Conservation (phyloP, 495 filamentous ascomycete species). For the Opeltia flavorubescens region DNA sequence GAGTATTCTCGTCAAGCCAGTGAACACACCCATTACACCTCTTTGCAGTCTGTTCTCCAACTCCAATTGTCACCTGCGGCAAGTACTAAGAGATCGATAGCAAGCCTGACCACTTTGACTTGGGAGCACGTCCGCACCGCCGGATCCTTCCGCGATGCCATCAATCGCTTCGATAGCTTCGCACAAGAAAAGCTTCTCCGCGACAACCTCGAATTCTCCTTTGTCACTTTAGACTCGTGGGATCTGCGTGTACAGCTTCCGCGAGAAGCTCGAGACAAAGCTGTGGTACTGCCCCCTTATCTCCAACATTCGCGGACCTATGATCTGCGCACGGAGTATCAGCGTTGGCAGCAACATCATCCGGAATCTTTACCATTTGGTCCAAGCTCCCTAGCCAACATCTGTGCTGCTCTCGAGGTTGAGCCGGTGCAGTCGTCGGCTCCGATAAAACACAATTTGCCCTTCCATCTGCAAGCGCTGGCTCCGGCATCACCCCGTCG, state of each 20-base stretch:
- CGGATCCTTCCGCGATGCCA: conserved; percentile 89
- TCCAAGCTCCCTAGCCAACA: conserved; percentile 86
- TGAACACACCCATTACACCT: conserved; percentile 97
- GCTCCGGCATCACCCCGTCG: conserved; percentile 93
- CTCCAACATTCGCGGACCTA: conserved; percentile 95
- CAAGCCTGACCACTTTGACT: conserved; percentile 91
- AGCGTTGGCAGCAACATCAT: conserved; percentile 95
- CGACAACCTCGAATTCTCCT: conserved; percentile 87
- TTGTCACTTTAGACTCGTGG: conserved; percentile 96
- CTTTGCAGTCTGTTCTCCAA: conserved; percentile 75
- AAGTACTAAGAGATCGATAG: conserved; percentile 32
- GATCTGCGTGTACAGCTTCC: conserved; percentile 96
- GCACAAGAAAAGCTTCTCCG: conserved; percentile 72
- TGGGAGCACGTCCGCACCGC: conserved; percentile 98
- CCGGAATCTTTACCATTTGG: conserved; percentile 95
- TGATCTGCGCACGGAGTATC: conserved; percentile 92
- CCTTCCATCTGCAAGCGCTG: conserved; percentile 92
- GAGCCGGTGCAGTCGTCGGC: conserved; percentile 93
- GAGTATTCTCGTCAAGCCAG: conserved; percentile 90
- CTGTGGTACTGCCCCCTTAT: conserved; percentile 90
- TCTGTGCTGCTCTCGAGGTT: conserved; percentile 93
- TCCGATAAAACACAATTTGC: conserved; percentile 96
- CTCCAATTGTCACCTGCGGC: conserved; percentile 19
- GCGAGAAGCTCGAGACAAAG: conserved; percentile 93
- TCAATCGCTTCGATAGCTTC: conserved; percentile 87